Conservation (phyloP, 495 filamentous ascomycete genomes). For the Achaetomiella virescens region DNA sequence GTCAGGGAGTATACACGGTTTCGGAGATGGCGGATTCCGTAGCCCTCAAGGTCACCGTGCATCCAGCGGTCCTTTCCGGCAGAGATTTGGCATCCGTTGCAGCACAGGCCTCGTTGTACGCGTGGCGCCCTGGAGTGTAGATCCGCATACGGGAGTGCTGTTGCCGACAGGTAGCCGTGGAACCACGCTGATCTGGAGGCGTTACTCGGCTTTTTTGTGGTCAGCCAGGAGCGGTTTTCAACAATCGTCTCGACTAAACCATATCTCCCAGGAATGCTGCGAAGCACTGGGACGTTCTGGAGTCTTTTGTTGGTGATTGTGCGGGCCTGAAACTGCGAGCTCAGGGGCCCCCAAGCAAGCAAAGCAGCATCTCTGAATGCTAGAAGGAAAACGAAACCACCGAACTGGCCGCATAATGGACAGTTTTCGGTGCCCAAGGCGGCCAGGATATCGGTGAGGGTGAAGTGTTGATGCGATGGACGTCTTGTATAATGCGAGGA, state of each 20-base stretch:
- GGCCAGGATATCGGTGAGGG: neutral
- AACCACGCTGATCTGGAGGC: neutral
- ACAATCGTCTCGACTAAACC: neutral
- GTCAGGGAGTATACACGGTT: neutral
- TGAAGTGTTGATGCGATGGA: neutral
- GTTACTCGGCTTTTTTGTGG: neutral
- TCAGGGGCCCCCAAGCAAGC: neutral
- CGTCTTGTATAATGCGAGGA: neutral
- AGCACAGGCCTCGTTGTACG: neutral
- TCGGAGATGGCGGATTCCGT: neutral
- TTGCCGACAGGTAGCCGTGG: neutral
- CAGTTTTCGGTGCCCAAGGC: neutral
- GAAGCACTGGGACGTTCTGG: neutral
- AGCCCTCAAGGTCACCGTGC: neutral
- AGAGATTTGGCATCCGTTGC: neutral
- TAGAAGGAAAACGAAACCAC: neutral
- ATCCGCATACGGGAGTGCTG: neutral
- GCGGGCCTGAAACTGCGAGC: neutral
- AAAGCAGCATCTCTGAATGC: neutral
- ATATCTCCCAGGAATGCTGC: neutral
- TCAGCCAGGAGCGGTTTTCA: neutral
- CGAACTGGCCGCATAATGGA: neutral
- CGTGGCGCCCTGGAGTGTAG: neutral
- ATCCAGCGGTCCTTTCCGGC: neutral
- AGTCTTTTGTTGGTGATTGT: neutral